phyloP scores from a whole-genome alignment of 495 filamentous ascomycete genomes.

The Penicillium nucicola region DNA sequence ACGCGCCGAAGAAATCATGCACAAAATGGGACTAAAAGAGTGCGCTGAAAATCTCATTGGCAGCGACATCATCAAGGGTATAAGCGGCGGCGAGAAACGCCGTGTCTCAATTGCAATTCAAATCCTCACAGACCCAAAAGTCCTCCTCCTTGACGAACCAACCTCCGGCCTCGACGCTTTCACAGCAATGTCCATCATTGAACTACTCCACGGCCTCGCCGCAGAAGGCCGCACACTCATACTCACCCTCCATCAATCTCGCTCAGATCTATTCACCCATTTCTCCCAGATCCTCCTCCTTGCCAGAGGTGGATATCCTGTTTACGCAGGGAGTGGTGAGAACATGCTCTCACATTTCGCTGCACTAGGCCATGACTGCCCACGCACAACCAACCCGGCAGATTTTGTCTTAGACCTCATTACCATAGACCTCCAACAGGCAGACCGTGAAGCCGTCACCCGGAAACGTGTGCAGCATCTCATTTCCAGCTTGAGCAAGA shows the following conservation, averaged over 20 bases:
- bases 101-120: constrained; percentile 74
- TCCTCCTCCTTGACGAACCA: constrained; percentile 71
- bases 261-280: constrained; percentile 65
- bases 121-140: constrained; percentile 67
- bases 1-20: constrained; percentile 65
- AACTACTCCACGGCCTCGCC: constrained; percentile 63
- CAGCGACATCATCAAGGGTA: constrained; percentile 67
- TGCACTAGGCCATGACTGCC: constrained; percentile 57
- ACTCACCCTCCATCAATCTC: constrained; percentile 72
- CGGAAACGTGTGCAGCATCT: constrained; percentile 56
- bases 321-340: constrained; percentile 62
- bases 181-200: constrained; percentile 70
- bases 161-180: constrained; percentile 75
- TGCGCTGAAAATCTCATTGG: constrained; percentile 74
- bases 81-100: constrained; percentile 74
- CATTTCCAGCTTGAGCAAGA: constrained; percentile 41
- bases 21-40: constrained; percentile 73
- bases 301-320: constrained; percentile 61
- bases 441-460: constrained; percentile 53
- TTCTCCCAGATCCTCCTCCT: constrained; percentile 70
- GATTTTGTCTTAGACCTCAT: constrained; percentile 76
- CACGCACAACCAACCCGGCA: constrained; percentile 65
- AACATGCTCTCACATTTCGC: constrained; percentile 65
- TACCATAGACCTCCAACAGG: constrained; percentile 66
- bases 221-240: constrained; percentile 72